A percentile compares a stretch with the other conserved stretches of the same genome.
These are phyloP conservation scores for Neoboletus magnificus DNA, from an alignment of 768 basidiomycete species.

Conservation along the genomic window DNA sequence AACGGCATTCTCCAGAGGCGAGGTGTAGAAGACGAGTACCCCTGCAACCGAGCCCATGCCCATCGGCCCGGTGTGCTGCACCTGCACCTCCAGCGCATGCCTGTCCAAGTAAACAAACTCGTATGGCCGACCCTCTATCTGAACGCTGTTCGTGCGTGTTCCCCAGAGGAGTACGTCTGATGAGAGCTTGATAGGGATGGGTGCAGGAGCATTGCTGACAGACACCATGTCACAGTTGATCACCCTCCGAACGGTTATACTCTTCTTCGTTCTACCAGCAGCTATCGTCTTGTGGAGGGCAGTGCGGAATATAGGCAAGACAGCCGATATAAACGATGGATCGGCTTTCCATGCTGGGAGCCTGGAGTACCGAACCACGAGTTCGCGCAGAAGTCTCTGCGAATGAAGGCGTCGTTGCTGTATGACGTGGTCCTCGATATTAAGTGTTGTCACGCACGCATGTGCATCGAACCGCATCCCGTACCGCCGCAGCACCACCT, in stretches of 20 bases:
- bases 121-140: neutral
- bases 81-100: neutral
- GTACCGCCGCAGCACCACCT: constrained; percentile 17
- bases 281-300: neutral
- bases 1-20: neutral
- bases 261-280: neutral
- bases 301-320: neutral
- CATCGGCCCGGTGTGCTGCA: neutral
- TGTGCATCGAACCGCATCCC: constrained; percentile 27
- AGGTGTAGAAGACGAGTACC: neutral
- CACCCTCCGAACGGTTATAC: neutral
- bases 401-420: neutral
- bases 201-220: neutral
- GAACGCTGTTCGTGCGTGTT: neutral
- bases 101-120: neutral
- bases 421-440: neutral
- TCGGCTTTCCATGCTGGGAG: neutral
- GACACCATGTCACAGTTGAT: neutral
- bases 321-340: neutral
- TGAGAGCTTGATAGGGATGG: neutral
- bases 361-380: neutral
- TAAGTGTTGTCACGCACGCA: neutral
- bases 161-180: neutral
- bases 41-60: neutral
- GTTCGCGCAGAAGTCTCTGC: neutral